phyloP scores from a whole-genome alignment of 495 filamentous ascomycete species.

The Penicillium steckii region DNA sequence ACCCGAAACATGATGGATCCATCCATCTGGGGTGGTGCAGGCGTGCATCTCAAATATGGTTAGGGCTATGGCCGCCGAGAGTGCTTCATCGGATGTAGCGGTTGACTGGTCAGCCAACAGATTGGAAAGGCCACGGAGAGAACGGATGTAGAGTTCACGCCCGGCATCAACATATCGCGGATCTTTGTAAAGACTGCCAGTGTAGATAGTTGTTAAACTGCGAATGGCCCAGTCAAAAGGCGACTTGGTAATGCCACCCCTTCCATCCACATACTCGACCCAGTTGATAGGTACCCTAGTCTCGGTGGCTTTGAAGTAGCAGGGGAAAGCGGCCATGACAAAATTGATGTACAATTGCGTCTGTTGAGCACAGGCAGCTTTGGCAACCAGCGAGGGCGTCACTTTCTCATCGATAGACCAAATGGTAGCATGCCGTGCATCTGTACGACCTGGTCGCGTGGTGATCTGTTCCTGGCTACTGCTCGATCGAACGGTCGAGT shows the following conservation, averaged over 20 bases:
- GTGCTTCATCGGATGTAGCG: conserved; percentile 28
- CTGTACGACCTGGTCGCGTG: conserved; percentile 3
- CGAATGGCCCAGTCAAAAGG: conserved; percentile 30
- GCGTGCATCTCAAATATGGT: conserved; percentile 35
- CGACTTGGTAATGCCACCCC: conserved; percentile 10
- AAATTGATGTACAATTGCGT: conserved; percentile 29
- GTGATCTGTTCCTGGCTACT: not conserved
- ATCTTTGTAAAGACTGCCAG: conserved; percentile 23
- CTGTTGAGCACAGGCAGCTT: conserved; percentile 23
- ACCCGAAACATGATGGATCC: conserved; percentile 38
- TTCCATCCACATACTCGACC: conserved; percentile 25
- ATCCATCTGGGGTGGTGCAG: conserved; percentile 30
- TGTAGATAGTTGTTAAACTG: conserved; percentile 26
- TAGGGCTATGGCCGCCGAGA: conserved; percentile 29
- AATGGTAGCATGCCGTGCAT: conserved; percentile 6
- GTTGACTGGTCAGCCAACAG: conserved; percentile 15
- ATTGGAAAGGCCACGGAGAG: conserved; percentile 19
- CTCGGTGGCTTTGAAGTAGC: conserved; percentile 29
- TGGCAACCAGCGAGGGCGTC: conserved; percentile 25
- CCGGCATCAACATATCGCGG: conserved; percentile 13
- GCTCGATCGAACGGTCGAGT: not conserved
- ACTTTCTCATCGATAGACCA: conserved; percentile 22
- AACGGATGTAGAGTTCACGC: conserved; percentile 22
- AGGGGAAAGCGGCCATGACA: conserved; percentile 24
- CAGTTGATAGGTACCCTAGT: conserved; percentile 28